Evolutionary conservation across 176 grass and related monocot species (phyloP).

Genomic region (Phragmites australis): DNA sequence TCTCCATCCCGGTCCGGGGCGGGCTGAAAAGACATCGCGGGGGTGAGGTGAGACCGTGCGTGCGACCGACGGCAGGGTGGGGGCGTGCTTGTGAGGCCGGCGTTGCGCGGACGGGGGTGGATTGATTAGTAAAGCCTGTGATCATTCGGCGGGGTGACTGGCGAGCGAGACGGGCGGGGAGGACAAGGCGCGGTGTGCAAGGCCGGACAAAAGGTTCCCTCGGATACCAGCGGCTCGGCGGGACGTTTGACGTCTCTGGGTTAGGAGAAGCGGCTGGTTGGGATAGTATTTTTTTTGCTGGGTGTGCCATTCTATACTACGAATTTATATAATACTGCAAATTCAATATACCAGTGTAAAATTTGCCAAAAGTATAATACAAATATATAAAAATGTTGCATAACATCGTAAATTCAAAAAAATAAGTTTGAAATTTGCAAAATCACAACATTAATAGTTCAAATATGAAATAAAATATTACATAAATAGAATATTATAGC

Average conservation of each 20-base stretch:
- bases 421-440: too few species aligned
- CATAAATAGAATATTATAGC: too few species aligned
- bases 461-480: too few species aligned
- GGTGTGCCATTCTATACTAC: too few species aligned
- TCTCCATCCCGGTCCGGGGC: neutral
- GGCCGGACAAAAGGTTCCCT: conserved; percentile 38
- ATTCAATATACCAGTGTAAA: too few species aligned
- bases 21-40: neutral
- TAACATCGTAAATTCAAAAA: too few species aligned
- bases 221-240: conserved; percentile 27
- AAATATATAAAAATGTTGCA: too few species aligned
- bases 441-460: too few species aligned
- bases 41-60: neutral
- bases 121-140: conserved; percentile 21
- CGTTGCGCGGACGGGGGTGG: neutral
- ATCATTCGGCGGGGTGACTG: conserved; percentile 20
- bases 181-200: conserved; percentile 1
- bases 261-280: too few species aligned
- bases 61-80: neutral
- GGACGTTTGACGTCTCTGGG: conserved; percentile 44
- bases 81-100: neutral
- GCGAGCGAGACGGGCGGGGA: neutral
- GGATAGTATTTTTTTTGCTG: too few species aligned
- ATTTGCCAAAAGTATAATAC: too few species aligned
- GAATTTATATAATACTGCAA: too few species aligned